phyloP scores from a whole-genome alignment of 306 rosid species.

The Fagus crenata region DNA sequence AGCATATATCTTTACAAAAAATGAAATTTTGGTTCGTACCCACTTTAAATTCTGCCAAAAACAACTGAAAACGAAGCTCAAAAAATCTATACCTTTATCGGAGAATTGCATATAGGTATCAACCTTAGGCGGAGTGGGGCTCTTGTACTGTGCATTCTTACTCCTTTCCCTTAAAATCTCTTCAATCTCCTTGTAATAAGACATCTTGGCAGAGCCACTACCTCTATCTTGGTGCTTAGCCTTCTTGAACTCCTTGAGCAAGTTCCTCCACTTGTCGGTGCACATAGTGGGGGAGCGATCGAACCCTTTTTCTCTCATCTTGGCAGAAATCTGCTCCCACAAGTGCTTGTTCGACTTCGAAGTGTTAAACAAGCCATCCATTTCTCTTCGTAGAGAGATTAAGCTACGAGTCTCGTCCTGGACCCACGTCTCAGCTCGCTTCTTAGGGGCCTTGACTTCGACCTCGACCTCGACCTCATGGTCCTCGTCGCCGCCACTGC shows the following conservation, averaged over 20 bases:
- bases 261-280: constrained; percentile 95
- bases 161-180: constrained; percentile 76
- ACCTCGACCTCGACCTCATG: constrained; percentile 56
- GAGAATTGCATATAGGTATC: constrained; percentile 81
- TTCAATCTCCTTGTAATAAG: constrained; percentile 84
- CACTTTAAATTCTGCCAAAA: not conserved
- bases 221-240: constrained; percentile 77
- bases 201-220: constrained; percentile 85
- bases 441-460: constrained; percentile 88
- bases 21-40: not conserved
- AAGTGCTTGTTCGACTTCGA: constrained; percentile 89
- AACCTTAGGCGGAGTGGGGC: constrained; percentile 64
- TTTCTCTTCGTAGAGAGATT: constrained; percentile 67
- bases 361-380: constrained; percentile 78
- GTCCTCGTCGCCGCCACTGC: constrained; percentile 72
- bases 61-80: not conserved
- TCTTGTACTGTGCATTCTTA: constrained; percentile 58
- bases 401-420: constrained; percentile 89
- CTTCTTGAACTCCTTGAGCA: constrained; percentile 92
- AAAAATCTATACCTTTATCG: constrained; percentile 55
- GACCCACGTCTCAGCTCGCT: constrained; percentile 96
- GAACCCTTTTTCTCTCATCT: constrained; percentile 88
- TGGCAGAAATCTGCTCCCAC: constrained; percentile 90
- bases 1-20: not conserved
- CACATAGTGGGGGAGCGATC: constrained; percentile 96